phyloP scores from a whole-genome alignment of 371 early-diverging fungal species.

The Nematocida ausubeli region DNA sequence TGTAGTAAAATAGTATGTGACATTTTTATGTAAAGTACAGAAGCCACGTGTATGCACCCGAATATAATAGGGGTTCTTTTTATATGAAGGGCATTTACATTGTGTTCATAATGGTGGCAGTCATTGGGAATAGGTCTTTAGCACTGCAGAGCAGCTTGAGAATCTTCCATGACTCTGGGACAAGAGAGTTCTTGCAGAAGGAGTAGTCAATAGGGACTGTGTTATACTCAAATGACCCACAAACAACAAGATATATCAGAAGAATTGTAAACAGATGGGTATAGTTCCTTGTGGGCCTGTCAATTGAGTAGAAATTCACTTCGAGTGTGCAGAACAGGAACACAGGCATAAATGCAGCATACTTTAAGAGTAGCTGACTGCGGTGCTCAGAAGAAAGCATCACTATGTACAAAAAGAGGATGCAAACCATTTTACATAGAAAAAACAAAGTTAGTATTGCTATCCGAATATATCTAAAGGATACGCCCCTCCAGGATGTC shows the following conservation, averaged over 20 bases:
- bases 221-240: not conserved
- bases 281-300: not conserved
- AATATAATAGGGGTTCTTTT: too few relatives aligned
- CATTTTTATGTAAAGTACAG: not conserved
- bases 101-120: too few relatives aligned
- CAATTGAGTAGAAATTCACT: not conserved
- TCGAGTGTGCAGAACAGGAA: not conserved
- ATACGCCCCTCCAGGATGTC: not conserved
- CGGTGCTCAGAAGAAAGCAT: not conserved
- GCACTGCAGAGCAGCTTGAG: too few relatives aligned
- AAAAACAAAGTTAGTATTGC: not conserved
- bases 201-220: too few relatives aligned
- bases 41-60: too few relatives aligned
- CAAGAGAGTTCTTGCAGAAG: too few relatives aligned
- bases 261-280: conserved; percentile 8
- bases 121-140: too few relatives aligned
- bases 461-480: not conserved
- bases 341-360: not conserved
- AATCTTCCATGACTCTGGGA: too few relatives aligned
- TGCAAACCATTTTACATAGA: not conserved
- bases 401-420: not conserved
- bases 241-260: not conserved
- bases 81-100: too few relatives aligned
- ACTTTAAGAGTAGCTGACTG: not conserved
- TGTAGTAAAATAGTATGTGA: not conserved